These are phyloP conservation scores for Pyrrhoderma lamaoense DNA, from an alignment of 1,284 basidiomycete species.

Conservation along the genomic window DNA sequence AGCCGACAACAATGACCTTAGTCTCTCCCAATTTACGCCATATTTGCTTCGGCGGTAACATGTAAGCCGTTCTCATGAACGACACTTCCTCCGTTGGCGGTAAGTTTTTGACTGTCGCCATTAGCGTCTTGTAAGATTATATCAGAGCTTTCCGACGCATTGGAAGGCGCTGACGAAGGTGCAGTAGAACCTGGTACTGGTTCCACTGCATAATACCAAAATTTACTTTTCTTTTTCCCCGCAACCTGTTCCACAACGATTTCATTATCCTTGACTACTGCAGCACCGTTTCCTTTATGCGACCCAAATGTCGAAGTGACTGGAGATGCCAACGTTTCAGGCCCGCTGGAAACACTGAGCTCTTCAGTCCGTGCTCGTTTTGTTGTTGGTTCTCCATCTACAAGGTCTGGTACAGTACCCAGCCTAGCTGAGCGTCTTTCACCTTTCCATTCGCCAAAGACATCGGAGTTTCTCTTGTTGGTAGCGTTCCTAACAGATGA, in stretches of 20 bases:
- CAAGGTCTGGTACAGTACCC: conserved; percentile 45
- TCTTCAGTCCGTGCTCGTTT: conserved; percentile 72
- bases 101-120: too few relatives aligned
- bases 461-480: conserved; percentile 46
- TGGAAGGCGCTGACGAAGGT: conserved; percentile 11
- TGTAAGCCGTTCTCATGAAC: not conserved
- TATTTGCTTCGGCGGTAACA: not conserved
- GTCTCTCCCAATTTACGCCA: conserved; percentile 2
- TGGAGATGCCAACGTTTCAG: conserved; percentile 21
- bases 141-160: not conserved
- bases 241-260: conserved; percentile 61
- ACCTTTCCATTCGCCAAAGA: conserved; percentile 54
- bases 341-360: conserved; percentile 48
- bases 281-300: conserved; percentile 38
- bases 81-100: too few relatives aligned
- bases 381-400: conserved; percentile 42
- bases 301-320: conserved; percentile 27
- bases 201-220: conserved; percentile 78
- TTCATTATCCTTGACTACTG: conserved; percentile 59
- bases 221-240: conserved; percentile 74
- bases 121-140: not conserved
- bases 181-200: conserved; percentile 36
- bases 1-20: conserved; percentile 5
- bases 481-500: conserved; percentile 41
- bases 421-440: conserved; percentile 67